These are phyloP conservation scores for Cyathus olla DNA, from an alignment of 1,284 basidiomycete species.

Conservation along the genomic window DNA sequence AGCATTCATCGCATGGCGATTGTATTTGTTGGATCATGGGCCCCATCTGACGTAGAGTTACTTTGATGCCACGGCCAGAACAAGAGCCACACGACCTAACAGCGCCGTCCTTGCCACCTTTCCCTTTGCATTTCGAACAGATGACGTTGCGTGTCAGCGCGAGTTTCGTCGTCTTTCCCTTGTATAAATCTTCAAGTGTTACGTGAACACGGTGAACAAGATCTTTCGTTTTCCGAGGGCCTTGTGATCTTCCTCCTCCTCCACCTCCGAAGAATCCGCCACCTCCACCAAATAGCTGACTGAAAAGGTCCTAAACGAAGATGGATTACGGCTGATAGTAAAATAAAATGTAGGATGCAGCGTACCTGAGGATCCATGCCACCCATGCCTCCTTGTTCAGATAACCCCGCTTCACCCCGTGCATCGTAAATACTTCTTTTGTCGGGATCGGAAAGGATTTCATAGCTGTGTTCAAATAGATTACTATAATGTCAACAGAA, in stretches of 20 bases:
- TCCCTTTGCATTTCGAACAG: slow-evolving; percentile 94
- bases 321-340: slow-evolving; percentile 10
- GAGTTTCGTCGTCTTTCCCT: slow-evolving; percentile 98
- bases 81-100: slow-evolving; percentile 87
- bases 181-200: slow-evolving; percentile 97
- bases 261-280: slow-evolving; percentile 61
- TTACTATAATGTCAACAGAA: not conserved
- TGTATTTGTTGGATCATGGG: slow-evolving; percentile 99
- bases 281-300: slow-evolving; percentile 91
- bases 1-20: slow-evolving; percentile 94
- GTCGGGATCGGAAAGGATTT: slow-evolving; percentile 91
- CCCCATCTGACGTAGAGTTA: slow-evolving; percentile 96
- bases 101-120: slow-evolving; percentile 97
- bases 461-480: slow-evolving; percentile 70
- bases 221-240: slow-evolving; percentile 98
- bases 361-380: slow-evolving; percentile 95
- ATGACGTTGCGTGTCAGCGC: slow-evolving; percentile 97
- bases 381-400: slow-evolving; percentile 89
- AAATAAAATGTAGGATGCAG: slow-evolving; percentile 27
- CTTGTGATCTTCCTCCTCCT: slow-evolving; percentile 71
- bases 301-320: slow-evolving; percentile 88
- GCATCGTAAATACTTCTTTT: slow-evolving; percentile 92
- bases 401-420: slow-evolving; percentile 93
- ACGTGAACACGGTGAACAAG: slow-evolving; percentile 98
- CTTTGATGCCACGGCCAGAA: slow-evolving; percentile 91